Percentiles rank a stretch among this genome's conserved stretches.
phyloP scores from a whole-genome alignment of 1,284 basidiomycete species.

The Apiotrichum siamense region DNA sequence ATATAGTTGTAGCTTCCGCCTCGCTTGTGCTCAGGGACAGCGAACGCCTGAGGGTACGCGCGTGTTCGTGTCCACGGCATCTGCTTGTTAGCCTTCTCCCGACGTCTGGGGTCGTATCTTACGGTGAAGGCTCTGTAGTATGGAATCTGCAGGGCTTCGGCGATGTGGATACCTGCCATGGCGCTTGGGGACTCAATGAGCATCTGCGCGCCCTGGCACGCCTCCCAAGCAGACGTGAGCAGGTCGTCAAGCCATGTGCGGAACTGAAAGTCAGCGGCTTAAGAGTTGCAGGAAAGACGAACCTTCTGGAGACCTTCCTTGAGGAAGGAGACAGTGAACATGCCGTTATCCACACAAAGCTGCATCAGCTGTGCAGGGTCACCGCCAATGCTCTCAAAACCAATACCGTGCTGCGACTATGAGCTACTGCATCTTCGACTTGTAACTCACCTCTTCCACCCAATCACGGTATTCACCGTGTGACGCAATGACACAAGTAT shows the following conservation, averaged over 20 bases:
- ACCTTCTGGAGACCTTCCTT: conserved; percentile 85
- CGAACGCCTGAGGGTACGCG: conserved; percentile 96
- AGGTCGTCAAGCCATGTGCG: conserved; percentile 96
- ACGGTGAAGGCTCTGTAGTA: conserved; percentile 91
- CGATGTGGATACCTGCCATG: conserved; percentile 98
- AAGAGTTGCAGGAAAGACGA: no score
- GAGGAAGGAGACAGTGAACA: conserved; percentile 88
- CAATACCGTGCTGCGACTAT: conserved; percentile 69
- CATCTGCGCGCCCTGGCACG: conserved; percentile 89
- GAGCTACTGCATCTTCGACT: background rate
- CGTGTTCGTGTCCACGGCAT: conserved; percentile 60
- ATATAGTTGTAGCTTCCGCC: conserved; percentile 97
- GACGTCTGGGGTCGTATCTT: conserved; percentile 46
- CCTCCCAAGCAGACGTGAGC: conserved; percentile 86
- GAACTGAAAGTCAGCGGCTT: no score
- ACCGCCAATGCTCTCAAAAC: conserved; percentile 87
- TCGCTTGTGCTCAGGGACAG: conserved; percentile 88
- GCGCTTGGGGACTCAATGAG: conserved; percentile 92
- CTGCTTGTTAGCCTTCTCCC: conserved; percentile 10
- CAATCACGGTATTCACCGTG: conserved; percentile 92
- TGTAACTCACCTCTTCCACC: conserved; percentile 80
- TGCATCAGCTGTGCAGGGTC: conserved; percentile 94
- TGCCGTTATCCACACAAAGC: conserved; percentile 93
- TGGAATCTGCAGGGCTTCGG: conserved; percentile 85
- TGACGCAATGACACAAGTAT: conserved; percentile 47